Percentiles rank a stretch among this genome's conserved stretches.
Evolutionary conservation across 1,139 yeast species (phyloP).

Genomic region (Candida mesenterica): DNA sequence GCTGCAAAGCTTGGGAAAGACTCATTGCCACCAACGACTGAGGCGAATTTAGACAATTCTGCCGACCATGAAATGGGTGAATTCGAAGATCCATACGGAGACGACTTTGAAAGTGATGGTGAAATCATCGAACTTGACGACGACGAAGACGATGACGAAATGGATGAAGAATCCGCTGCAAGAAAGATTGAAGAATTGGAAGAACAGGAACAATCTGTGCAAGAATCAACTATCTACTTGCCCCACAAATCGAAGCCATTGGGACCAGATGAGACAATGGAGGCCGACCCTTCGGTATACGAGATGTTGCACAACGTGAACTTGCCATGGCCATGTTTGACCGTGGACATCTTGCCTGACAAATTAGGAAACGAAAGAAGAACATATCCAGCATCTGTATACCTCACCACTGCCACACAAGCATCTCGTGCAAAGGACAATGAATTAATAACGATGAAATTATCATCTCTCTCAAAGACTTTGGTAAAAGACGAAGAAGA

Average conservation of each 20-base stretch:
- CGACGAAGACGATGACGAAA: conserved; percentile 61
- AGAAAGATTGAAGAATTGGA: conserved; percentile 27
- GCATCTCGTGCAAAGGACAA: conserved; percentile 86
- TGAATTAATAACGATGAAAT: conserved; percentile 79
- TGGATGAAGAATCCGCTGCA: conserved; percentile 32
- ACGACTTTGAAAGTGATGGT: conserved; percentile 92
- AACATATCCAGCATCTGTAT: conserved; percentile 83
- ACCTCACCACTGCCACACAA: conserved; percentile 90
- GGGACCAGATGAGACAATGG: conserved; percentile 94
- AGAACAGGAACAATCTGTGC: conserved; percentile 25
- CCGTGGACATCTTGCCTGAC: conserved; percentile 88
- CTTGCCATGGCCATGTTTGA: conserved; percentile 96
- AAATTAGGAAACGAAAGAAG: conserved; percentile 84
- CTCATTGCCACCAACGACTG: conserved; percentile 16
- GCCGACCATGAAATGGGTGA: conserved; percentile 73
- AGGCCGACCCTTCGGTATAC: conserved; percentile 94
- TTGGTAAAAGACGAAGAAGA: conserved; percentile 78
- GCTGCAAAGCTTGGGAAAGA: conserved; percentile 20
- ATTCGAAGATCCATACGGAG: conserved; percentile 92
- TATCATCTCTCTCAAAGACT: conserved; percentile 81
- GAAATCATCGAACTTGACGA: conserved; percentile 79
- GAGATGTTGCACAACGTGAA: conserved; percentile 95
- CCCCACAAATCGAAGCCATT: conserved; percentile 88
- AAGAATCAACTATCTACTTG: conserved; percentile 54
- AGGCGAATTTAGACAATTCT: conserved; percentile 19